Percentiles rank a stretch among this genome's conserved stretches.
Evolutionary conservation across 2,329 filamentous ascomycete species (phyloP).

Genomic region (Nothopassalora personata): DNA sequence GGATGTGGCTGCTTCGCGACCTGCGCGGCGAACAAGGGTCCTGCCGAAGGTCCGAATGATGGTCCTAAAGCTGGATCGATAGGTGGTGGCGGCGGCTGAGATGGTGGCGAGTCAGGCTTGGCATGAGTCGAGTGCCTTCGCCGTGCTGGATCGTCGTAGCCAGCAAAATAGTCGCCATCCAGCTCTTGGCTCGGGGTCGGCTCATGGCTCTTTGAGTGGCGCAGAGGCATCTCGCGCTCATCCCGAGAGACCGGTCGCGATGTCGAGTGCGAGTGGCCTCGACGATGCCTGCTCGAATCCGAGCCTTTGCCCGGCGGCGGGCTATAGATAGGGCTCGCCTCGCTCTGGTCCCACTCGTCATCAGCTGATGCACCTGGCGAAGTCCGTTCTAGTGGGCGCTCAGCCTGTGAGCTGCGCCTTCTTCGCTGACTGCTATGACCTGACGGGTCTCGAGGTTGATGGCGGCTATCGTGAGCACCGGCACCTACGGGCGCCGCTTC

Average conservation of each 20-base stretch:
- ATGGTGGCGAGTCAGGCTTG: constrained; percentile 17
- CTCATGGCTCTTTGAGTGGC: constrained; percentile 41
- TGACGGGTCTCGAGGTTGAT: constrained; percentile 12
- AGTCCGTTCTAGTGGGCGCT: constrained; percentile 11
- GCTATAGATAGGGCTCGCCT: constrained; percentile 15
- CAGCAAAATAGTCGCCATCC: constrained; percentile 24
- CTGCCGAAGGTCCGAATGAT: constrained; percentile 41
- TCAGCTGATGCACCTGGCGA: constrained; percentile 11
- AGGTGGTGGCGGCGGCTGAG: constrained; percentile 8
- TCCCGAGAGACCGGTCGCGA: constrained; percentile 13
- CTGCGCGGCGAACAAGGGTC: constrained; percentile 40
- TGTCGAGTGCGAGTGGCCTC: constrained; percentile 3
- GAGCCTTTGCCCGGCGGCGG: constrained; percentile 13
- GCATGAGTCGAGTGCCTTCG: constrained; percentile 20
- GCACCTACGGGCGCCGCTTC: constrained; percentile 9
- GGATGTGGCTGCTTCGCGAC: constrained; percentile 17
- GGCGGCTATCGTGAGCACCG: constrained; percentile 13
- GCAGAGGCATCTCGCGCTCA: constrained; percentile 29
- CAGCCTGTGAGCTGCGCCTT: constrained; percentile 15
- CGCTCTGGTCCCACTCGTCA: constrained; percentile 16
- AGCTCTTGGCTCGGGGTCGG: constrained; percentile 32
- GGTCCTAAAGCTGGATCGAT: constrained; percentile 18
- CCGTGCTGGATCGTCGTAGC: constrained; percentile 13
- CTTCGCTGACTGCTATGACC: constrained; percentile 14
- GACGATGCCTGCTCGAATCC: constrained; percentile 15